These are phyloP conservation scores for Mortierella polycephala DNA, from an alignment of 371 early-diverging fungal species.

Conservation along the genomic window DNA sequence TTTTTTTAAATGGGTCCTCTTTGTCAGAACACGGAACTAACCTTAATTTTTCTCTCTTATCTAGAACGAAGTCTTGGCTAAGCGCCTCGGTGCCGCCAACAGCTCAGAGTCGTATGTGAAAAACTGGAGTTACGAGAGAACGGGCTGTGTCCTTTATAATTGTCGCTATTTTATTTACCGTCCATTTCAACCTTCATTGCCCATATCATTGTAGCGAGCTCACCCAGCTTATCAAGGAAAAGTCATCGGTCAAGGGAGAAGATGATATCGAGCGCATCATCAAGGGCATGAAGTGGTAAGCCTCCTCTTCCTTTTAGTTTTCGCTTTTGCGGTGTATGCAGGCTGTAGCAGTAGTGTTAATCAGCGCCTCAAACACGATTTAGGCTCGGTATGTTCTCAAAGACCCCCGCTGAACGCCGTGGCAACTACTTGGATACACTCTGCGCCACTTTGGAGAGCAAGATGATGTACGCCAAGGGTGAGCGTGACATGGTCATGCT, in stretches of 20 bases:
- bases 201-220: constrained; percentile 25
- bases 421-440: constrained; percentile 93
- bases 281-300: constrained; percentile 76
- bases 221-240: constrained; percentile 41
- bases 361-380: neutral
- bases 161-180: neutral
- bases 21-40: neutral
- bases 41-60: neutral
- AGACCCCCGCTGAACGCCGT: constrained; percentile 68
- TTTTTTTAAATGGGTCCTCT: neutral
- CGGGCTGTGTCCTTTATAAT: neutral
- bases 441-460: constrained; percentile 94
- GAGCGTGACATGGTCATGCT: constrained; percentile 98
- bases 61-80: constrained; percentile 68
- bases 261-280: constrained; percentile 61
- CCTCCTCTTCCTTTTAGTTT: neutral
- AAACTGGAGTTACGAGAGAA: neutral
- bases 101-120: constrained; percentile 44
- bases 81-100: constrained; percentile 62
- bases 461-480: constrained; percentile 89
- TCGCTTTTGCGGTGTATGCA: neutral
- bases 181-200: neutral
- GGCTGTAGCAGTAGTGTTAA: too few species aligned
- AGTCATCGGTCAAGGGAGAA: constrained; percentile 42
- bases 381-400: constrained; percentile 86